A percentile compares a stretch with the other conserved stretches of the same genome.
Evolutionary conservation across 176 grass and related monocot species (phyloP).

Genomic region (Pharus latifolius): DNA sequence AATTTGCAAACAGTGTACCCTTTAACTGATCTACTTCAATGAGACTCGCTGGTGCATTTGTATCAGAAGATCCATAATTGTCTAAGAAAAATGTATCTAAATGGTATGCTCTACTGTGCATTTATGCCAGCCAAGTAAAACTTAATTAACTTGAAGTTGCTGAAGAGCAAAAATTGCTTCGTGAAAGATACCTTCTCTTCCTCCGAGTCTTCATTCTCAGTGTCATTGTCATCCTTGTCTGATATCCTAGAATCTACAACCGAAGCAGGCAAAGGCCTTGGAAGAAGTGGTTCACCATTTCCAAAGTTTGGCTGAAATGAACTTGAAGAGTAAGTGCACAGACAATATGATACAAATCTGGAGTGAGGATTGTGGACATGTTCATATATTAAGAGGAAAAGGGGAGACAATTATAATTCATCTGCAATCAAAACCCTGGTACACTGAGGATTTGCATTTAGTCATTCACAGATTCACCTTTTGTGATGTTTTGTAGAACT

Average conservation of each 20-base stretch:
- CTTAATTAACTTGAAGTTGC: background rate
- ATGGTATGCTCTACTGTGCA: background rate
- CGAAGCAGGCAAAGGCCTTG: constrained; percentile 72
- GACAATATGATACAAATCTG: background rate
- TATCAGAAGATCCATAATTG: background rate
- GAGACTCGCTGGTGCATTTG: too few species aligned
- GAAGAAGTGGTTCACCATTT: constrained; percentile 55
- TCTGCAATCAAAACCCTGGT: too few species aligned
- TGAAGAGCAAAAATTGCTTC: background rate
- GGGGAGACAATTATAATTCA: background rate
- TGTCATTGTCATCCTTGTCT: constrained; percentile 13
- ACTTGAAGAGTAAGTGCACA: background rate
- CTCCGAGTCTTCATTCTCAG: constrained; percentile 4
- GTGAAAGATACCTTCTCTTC: constrained; percentile 45
- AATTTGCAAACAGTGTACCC: background rate
- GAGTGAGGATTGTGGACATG: background rate
- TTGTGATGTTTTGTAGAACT: too few species aligned
- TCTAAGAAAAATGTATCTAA: background rate
- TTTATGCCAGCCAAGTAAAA: background rate
- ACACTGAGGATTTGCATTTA: background rate
- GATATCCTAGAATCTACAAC: constrained; percentile 48
- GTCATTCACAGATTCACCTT: background rate
- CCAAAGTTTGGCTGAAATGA: constrained; percentile 53
- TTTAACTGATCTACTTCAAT: too few species aligned
- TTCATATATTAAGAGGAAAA: constrained; percentile 1